Evolutionary conservation across 495 filamentous ascomycete genomes (phyloP).

Genomic region (Endocarpon pusillum): DNA sequence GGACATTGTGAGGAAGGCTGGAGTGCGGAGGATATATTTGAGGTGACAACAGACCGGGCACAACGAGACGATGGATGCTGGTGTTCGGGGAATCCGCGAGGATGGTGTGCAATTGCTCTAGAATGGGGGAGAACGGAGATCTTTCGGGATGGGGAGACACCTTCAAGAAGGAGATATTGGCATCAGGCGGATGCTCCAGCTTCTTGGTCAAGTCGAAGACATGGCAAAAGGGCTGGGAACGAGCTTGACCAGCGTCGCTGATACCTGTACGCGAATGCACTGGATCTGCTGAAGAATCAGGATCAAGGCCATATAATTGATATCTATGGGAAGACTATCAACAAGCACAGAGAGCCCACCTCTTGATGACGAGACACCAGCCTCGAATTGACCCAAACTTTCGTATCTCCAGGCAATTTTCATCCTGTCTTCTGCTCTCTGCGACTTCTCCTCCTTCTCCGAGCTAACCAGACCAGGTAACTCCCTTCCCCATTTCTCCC

Average conservation of each 20-base stretch:
- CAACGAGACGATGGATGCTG: conserved; percentile 62
- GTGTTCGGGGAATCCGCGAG: conserved; percentile 39
- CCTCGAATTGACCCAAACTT: conserved; percentile 50
- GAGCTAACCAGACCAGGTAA: conserved; percentile 54
- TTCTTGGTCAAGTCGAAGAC: conserved; percentile 81
- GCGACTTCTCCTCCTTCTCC: conserved; percentile 25
- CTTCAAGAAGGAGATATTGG: conserved; percentile 36
- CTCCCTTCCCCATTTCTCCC: conserved; percentile 63
- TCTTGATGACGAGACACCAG: conserved; percentile 33
- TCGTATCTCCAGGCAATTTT: conserved; percentile 99
- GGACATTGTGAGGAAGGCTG: conserved; percentile 47
- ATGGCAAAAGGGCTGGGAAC: conserved; percentile 78
- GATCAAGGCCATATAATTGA: too few species aligned
- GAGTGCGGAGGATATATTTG: conserved; percentile 55
- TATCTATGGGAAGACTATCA: too few species aligned
- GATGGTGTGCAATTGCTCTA: conserved; percentile 38
- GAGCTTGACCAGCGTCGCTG: too few species aligned
- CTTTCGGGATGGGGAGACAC: conserved; percentile 16
- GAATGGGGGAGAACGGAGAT: conserved; percentile 47
- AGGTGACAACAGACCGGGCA: conserved; percentile 73
- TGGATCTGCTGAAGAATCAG: too few species aligned
- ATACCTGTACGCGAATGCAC: too few species aligned
- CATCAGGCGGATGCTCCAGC: conserved; percentile 39
- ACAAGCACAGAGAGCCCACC: too few species aligned
- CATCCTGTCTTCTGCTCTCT: conserved; percentile 54